Evolutionary conservation across 306 rosid genomes (phyloP).

Genomic region (Castanea sativa): DNA sequence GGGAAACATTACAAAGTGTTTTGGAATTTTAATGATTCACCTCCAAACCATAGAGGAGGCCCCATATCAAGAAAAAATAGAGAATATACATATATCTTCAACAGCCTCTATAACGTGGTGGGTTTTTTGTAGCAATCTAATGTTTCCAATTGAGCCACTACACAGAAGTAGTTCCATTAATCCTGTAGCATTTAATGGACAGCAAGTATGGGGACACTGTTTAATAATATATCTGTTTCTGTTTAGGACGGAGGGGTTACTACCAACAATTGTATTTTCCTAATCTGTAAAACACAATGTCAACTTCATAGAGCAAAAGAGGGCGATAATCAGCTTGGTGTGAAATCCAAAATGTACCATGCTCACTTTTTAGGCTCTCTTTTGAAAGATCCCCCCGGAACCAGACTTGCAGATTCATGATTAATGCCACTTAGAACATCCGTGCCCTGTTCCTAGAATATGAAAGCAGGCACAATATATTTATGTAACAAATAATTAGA

Average conservation of each 20-base stretch:
- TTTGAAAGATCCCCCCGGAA: slow-evolving; percentile 31
- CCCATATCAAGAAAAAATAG: background rate
- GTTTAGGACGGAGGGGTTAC: background rate
- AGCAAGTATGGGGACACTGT: background rate
- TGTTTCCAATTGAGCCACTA: background rate
- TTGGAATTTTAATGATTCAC: background rate
- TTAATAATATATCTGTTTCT: background rate
- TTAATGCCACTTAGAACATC: slow-evolving; percentile 33
- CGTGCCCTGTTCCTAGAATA: slow-evolving; percentile 27
- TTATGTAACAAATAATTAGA: slow-evolving; percentile 6
- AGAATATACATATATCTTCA: background rate
- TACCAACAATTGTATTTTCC: background rate
- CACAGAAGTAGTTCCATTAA: background rate
- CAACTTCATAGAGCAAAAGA: background rate
- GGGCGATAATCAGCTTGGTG: background rate
- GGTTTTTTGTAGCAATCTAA: background rate
- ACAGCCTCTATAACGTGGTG: background rate
- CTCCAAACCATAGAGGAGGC: background rate
- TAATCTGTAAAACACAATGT: background rate
- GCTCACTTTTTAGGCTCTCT: slow-evolving; percentile 27
- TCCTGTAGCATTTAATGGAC: background rate
- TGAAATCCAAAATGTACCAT: slow-evolving; percentile 13
- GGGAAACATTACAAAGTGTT: background rate
- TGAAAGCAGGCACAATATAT: background rate
- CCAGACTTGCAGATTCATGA: slow-evolving; percentile 33